A percentile compares a stretch with the other conserved stretches of the same genome.
Conservation (phyloP, 2,329 filamentous ascomycete species). For the Fonsecaea pedrosoi region DNA sequence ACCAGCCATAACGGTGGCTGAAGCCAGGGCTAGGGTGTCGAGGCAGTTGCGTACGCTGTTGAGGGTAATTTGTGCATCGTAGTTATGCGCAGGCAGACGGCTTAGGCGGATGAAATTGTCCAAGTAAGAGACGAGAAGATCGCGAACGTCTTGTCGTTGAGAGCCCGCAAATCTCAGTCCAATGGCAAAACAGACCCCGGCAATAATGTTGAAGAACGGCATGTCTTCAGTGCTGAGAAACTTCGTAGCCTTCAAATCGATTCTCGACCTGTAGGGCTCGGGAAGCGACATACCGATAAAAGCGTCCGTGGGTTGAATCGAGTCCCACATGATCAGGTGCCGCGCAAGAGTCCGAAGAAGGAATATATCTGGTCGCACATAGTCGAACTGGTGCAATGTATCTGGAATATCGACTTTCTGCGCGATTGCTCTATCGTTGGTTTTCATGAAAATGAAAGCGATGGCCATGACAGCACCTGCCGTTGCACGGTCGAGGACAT, state of each 20-base stretch:
- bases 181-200: constrained; percentile 77
- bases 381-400: constrained; percentile 89
- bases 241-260: constrained; percentile 65
- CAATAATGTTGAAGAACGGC: constrained; percentile 89
- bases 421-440: constrained; percentile 83
- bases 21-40: constrained; percentile 81
- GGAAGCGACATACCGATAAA: constrained; percentile 83
- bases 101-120: constrained; percentile 84
- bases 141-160: constrained; percentile 72
- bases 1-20: constrained; percentile 91
- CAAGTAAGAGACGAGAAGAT: constrained; percentile 82
- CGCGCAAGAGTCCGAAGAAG: constrained; percentile 86
- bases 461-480: constrained; percentile 92
- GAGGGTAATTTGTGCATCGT: constrained; percentile 83
- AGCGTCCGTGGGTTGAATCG: constrained; percentile 72
- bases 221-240: constrained; percentile 80
- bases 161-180: constrained; percentile 78
- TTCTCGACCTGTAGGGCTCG: constrained; percentile 67
- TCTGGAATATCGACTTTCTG: constrained; percentile 93
- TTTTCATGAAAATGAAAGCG: constrained; percentile 95
- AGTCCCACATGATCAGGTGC: constrained; percentile 91
- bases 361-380: constrained; percentile 90
- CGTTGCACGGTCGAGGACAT: constrained; percentile 89
- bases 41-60: constrained; percentile 90
- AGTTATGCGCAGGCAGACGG: constrained; percentile 67